Evolutionary conservation across 805 yeast species (phyloP), one percentile per base, ranked within the genome.

Genomic region (Yarrowia keelungensis): DNA sequence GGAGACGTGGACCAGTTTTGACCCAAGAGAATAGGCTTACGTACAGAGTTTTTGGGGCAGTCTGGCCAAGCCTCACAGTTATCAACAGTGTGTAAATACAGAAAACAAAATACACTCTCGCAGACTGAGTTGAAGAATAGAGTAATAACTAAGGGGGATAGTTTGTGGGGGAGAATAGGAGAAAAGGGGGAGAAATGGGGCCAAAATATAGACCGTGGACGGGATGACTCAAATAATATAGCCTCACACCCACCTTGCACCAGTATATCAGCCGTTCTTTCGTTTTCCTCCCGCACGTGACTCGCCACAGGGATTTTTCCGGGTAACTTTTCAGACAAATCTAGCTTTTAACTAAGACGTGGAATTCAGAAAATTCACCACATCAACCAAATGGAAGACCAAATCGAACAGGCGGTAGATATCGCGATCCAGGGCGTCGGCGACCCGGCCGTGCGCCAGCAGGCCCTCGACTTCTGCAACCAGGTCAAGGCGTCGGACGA

Each of bases 391-490:
- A 45, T 54, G 81, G 81, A 78, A 69, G 80, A 79, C 67, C 96
- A 92, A 81, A 89, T 93, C 74, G 91, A 86, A 77, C 95, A 91
- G 79, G 97, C 97, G 50, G 95, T 93, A 59, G 88, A 86, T 71
- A 86, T 92, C 71, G 97, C 97, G 8, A 84, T 90, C 67, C 86
- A 87, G 76, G 89, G 90, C 39, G 81, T 87, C 35, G 84, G 88
- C 10, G 91, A 89, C 76, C 79, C 83, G 15, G 81, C 75, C 49
- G 80, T 91, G 62, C 88, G 87, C 75, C 86, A 84, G 71, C 89
- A 80, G 78, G 86, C 86, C 12, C 76, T 83, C 54, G 77, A 79
- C 53, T 84, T 79, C 71, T 76, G 83, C 71, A 79, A 78, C 69
- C 80, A 81, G 59, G 78, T 84, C 65, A 81, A 81, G 71, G 74